Base-by-base conservation (phyloP, 2,329 filamentous ascomycete genomes). In the Colletotrichum sp. region DNA sequence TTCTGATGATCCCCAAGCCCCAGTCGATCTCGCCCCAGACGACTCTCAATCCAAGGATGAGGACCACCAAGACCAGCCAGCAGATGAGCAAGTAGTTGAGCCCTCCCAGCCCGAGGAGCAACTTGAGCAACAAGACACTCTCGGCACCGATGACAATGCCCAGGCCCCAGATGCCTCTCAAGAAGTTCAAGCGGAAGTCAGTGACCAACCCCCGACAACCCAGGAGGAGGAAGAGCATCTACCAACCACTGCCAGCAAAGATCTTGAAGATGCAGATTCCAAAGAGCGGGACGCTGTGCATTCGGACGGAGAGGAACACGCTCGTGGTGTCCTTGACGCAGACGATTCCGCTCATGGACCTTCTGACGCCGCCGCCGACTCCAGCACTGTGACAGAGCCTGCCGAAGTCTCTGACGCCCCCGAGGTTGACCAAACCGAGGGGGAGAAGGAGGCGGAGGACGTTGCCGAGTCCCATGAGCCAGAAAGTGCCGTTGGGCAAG, bases 151-250 rank as follows among this genome's bases (percentile, higher is more conserved):
- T 10, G 30, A 64, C 10, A 78, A 79, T 8, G 75, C 85, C 6
- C 85, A 86, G 74, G 80, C 82, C 32, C 81, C 86, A 60, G 82
- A 80, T 1, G 84, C 84, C 3, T 28, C 59, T 36, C 44, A 68
- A 13, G 73, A 76, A 36, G 26, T 13, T 24, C 64, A 49, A 62
- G 73, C 34, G 44, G 73, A 76, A 73, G 71, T 76, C 66, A 75
- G 66, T 75, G 71, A 75, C 39, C 13, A 36, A 66, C 26, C 62
- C 67, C 71, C 24, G 60, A 76, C 18, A 34, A 49, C 52, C 21
- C 71, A 70, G 21, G 75, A 63, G 66, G 65, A 76, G 62, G 67
- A 66, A 63, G 71, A 64, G 12, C 39, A 60, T n/a, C 49, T 75
- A 55, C 65, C 74, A 75, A 76, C 59, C 74, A 65, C 59, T 62